Conservation (phyloP, 2,329 filamentous ascomycete species). For the Geosmithia morbida region DNA sequence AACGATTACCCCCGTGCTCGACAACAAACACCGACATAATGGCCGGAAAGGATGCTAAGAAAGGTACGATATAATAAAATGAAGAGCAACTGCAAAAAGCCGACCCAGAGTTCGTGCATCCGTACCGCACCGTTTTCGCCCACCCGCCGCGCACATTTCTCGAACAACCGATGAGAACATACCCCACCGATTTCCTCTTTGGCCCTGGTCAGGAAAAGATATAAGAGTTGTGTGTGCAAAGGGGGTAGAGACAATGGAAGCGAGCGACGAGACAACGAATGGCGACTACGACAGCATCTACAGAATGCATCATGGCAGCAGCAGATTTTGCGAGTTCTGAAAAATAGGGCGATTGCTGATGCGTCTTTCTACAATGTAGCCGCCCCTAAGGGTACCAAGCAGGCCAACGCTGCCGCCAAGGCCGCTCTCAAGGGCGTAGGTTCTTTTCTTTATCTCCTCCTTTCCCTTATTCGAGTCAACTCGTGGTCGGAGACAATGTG, state of each 20-base stretch:
- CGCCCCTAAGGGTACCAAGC: slow-evolving; percentile 55
- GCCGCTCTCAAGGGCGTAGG: slow-evolving; percentile 91
- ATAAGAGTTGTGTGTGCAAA: no score
- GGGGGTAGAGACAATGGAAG: neutral
- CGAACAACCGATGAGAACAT: neutral
- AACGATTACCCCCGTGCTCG: slow-evolving; percentile 10
- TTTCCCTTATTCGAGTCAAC: neutral
- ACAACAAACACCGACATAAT: slow-evolving; percentile 13
- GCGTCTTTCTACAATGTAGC: slow-evolving; percentile 36
- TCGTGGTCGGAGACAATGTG: neutral
- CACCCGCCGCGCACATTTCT: neutral
- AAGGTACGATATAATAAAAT: slow-evolving; percentile 27
- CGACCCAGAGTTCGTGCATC: neutral
- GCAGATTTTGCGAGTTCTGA: slow-evolving; percentile 65
- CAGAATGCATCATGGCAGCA: slow-evolving; percentile 44
- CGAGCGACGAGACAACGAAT: neutral
- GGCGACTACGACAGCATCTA: slow-evolving; percentile 4
- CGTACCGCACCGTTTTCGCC: neutral
- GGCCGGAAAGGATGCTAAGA: slow-evolving; percentile 22
- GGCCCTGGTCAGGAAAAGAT: no score
- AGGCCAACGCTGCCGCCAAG: slow-evolving; percentile 91
- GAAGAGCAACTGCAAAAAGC: neutral
- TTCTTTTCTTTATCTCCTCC: slow-evolving; percentile 13
- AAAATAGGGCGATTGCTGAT: slow-evolving; percentile 58
- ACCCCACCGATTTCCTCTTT: neutral